phyloP scores from a whole-genome alignment of 495 filamentous ascomycete genomes.

The Tetracladium setigerum region DNA sequence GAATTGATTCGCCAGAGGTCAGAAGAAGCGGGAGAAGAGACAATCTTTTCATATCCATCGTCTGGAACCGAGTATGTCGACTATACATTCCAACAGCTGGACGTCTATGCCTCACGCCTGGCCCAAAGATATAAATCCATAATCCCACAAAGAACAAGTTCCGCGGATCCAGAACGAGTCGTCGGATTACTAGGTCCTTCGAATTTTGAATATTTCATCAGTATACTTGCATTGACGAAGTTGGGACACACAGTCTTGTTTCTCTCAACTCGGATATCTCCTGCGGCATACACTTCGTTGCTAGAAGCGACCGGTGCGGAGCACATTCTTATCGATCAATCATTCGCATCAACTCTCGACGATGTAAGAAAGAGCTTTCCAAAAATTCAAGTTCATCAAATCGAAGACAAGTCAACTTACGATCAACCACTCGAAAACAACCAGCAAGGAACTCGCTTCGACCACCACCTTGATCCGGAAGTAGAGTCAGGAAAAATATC shows the following conservation, averaged over 20 bases:
- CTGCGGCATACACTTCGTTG: constrained; percentile 35
- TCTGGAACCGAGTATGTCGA: constrained; percentile 1
- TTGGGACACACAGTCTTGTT: constrained; percentile 50
- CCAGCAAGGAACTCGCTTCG: constrained; percentile 33
- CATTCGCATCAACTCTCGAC: not conserved
- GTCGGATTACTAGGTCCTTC: constrained; percentile 48
- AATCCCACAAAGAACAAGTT: constrained; percentile 1
- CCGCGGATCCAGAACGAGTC: not conserved
- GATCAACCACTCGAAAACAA: constrained; percentile 22
- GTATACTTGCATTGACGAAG: constrained; percentile 49
- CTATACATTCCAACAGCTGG: not conserved
- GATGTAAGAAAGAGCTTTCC: not conserved
- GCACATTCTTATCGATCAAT: constrained; percentile 27
- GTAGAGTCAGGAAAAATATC: no score
- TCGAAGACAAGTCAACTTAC: not conserved
- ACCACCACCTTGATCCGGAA: no score
- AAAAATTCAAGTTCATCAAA: not conserved
- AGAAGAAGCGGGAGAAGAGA: not conserved
- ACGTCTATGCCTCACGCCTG: not conserved
- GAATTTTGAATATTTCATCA: constrained; percentile 46
- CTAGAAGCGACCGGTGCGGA: constrained; percentile 28
- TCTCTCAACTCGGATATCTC: constrained; percentile 49
- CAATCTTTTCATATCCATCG: constrained; percentile 1
- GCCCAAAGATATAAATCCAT: constrained; percentile 1
- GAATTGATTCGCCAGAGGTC: constrained; percentile 2